phyloP scores from a whole-genome alignment of 768 basidiomycete species.

The Erythrobasidium yunnanense region DNA sequence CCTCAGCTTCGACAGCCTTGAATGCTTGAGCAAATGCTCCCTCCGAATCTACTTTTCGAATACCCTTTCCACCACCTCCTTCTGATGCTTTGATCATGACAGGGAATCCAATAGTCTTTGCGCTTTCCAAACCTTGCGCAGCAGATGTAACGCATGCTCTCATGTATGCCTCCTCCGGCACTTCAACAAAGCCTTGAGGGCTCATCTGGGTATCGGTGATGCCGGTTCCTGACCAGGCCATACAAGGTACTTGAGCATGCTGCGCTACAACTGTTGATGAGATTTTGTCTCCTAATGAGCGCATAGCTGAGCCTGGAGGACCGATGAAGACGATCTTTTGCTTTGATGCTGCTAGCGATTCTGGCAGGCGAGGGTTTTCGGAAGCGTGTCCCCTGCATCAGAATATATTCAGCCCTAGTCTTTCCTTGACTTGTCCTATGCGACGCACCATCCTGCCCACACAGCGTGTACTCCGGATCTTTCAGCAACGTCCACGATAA shows the following conservation, averaged over 20 bases:
- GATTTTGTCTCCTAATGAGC: slow-evolving; percentile 97
- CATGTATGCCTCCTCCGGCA: slow-evolving; percentile 79
- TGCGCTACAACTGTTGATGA: slow-evolving; percentile 99
- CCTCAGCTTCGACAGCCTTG: slow-evolving; percentile 85
- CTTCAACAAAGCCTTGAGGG: slow-evolving; percentile 77
- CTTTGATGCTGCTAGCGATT: slow-evolving; percentile 78
- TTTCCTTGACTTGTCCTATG: not conserved
- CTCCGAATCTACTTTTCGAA: slow-evolving; percentile 76
- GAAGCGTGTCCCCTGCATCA: slow-evolving; percentile 72
- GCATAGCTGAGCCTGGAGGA: slow-evolving; percentile 96
- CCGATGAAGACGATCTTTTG: slow-evolving; percentile 98
- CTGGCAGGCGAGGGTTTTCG: slow-evolving; percentile 92
- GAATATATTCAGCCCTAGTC: not conserved
- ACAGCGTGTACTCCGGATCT: slow-evolving; percentile 95
- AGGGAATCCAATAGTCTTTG: slow-evolving; percentile 85
- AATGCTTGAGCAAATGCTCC: slow-evolving; percentile 89
- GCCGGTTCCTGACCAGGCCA: slow-evolving; percentile 97
- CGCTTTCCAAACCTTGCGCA: slow-evolving; percentile 71
- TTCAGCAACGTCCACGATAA: slow-evolving; percentile 96
- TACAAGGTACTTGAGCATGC: slow-evolving; percentile 87
- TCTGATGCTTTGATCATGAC: slow-evolving; percentile 99
- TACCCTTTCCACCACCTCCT: slow-evolving; percentile 98
- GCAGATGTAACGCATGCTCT: slow-evolving; percentile 78
- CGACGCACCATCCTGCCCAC: slow-evolving; percentile 82
- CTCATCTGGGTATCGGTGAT: slow-evolving; percentile 77